phyloP scores from a whole-genome alignment of 2,329 filamentous ascomycete genomes.

The Gaeumannomyces tritici region DNA sequence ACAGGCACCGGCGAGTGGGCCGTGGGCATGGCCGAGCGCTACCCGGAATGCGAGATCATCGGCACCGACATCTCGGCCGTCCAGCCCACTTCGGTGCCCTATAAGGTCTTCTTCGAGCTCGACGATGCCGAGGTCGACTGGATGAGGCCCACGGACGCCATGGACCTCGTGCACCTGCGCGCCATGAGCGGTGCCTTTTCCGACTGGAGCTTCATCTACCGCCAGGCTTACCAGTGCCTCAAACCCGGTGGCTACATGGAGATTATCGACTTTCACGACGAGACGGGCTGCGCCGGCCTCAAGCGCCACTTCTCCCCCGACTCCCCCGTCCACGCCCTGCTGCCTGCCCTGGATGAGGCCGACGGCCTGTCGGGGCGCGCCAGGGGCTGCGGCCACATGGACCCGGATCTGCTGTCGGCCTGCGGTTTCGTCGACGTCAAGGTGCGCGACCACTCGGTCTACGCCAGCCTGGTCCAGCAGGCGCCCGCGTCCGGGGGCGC shows the following conservation, averaged over 20 bases:
- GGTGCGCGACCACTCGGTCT: slow-evolving; percentile 30
- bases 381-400: slow-evolving; percentile 11
- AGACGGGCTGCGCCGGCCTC: slow-evolving; percentile 20
- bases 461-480: slow-evolving; percentile 32
- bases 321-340: slow-evolving; percentile 27
- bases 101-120: slow-evolving; percentile 50
- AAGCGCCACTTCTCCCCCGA: slow-evolving; percentile 23
- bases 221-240: slow-evolving; percentile 40
- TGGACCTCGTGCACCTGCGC: slow-evolving; percentile 48
- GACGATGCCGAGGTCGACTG: slow-evolving; percentile 49
- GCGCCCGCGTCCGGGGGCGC: no score
- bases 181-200: slow-evolving; percentile 45
- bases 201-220: slow-evolving; percentile 46
- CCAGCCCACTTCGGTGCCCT: slow-evolving; percentile 44
- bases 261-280: slow-evolving; percentile 29
- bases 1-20: slow-evolving; percentile 47
- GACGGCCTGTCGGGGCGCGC: slow-evolving; percentile 27
- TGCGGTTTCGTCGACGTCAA: slow-evolving; percentile 35
- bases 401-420: slow-evolving; percentile 21
- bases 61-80: slow-evolving; percentile 51
- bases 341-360: slow-evolving; percentile 20
- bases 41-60: slow-evolving; percentile 44
- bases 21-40: slow-evolving; percentile 42
- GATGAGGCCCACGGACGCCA: slow-evolving; percentile 40
- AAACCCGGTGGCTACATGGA: slow-evolving; percentile 44